Evolutionary conservation across 2,329 filamentous ascomycete species (phyloP).

Genomic region (Colletotrichum navitas): DNA sequence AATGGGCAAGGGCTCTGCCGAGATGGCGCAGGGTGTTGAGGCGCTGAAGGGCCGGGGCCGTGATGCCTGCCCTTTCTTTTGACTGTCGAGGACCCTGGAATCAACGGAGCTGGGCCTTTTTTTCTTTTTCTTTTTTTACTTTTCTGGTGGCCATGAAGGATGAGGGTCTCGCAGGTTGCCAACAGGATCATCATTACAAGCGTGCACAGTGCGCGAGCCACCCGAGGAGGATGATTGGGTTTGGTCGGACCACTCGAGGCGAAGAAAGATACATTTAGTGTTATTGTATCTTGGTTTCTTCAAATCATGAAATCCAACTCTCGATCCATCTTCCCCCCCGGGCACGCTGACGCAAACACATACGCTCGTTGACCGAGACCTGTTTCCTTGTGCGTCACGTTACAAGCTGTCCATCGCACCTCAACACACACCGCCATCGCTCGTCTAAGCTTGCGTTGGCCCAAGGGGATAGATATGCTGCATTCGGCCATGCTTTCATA

Average conservation of each 20-base stretch:
- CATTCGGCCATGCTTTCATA: conserved; percentile 38
- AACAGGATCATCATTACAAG: background rate
- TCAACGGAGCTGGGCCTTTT: background rate
- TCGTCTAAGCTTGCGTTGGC: background rate
- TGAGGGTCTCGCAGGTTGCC: background rate
- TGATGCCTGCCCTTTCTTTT: conserved; percentile 34
- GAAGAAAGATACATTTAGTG: background rate
- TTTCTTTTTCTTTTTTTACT: too few species aligned
- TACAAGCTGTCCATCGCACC: background rate
- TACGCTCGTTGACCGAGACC: background rate
- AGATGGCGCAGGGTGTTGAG: conserved; percentile 53
- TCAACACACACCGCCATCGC: background rate
- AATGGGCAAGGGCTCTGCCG: conserved; percentile 64
- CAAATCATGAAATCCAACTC: background rate
- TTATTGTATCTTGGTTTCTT: background rate
- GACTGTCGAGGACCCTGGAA: background rate
- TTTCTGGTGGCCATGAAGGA: too few species aligned
- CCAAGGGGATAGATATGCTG: conserved; percentile 19
- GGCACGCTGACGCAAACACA: background rate
- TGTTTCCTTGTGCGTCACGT: background rate
- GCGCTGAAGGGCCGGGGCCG: conserved; percentile 26
- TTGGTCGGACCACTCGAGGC: background rate
- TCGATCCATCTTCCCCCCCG: too few species aligned
- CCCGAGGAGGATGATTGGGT: too few species aligned
- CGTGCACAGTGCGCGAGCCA: background rate